Conservation (phyloP, 2,329 filamentous ascomycete species). For the Fusarium newnesense region DNA sequence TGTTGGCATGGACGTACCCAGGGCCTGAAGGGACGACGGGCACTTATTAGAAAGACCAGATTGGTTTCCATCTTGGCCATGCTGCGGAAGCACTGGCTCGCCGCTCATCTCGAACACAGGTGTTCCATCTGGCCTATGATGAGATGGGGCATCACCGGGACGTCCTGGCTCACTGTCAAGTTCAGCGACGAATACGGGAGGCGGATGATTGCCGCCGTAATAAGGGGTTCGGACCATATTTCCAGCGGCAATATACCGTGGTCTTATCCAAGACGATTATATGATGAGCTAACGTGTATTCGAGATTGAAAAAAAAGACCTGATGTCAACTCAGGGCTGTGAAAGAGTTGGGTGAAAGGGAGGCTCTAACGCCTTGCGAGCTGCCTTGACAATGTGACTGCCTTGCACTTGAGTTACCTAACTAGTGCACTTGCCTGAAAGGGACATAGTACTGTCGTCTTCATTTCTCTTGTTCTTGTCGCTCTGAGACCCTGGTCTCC, state of each 20-base stretch:
- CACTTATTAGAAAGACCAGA: slow-evolving; percentile 43
- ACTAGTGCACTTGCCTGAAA: slow-evolving; percentile 26
- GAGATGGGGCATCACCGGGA: slow-evolving; percentile 19
- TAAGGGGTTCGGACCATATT: slow-evolving; percentile 30
- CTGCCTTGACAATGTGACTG: slow-evolving; percentile 31
- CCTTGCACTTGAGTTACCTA: slow-evolving; percentile 7
- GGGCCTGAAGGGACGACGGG: slow-evolving; percentile 46
- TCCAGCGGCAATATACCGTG: not conserved
- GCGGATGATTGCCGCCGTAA: slow-evolving; percentile 32
- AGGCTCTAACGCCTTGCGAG: slow-evolving; percentile 26
- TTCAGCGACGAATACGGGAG: slow-evolving; percentile 46
- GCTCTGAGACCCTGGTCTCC: not conserved
- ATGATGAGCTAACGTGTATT: not conserved
- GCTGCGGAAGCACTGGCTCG: slow-evolving; percentile 37
- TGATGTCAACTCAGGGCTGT: not conserved
- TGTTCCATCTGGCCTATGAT: slow-evolving; percentile 34
- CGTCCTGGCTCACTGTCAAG: slow-evolving; percentile 43
- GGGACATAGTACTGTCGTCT: slow-evolving; percentile 5
- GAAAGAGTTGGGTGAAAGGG: not conserved
- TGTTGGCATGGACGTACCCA: not conserved
- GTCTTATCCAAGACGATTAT: not conserved
- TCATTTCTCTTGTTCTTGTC: not conserved
- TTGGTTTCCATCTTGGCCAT: not conserved
- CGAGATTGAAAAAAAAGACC: not conserved
- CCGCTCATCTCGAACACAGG: slow-evolving; percentile 48